Conservation (phyloP, 75 land plant genomes). For the Picea sitchensis region DNA sequence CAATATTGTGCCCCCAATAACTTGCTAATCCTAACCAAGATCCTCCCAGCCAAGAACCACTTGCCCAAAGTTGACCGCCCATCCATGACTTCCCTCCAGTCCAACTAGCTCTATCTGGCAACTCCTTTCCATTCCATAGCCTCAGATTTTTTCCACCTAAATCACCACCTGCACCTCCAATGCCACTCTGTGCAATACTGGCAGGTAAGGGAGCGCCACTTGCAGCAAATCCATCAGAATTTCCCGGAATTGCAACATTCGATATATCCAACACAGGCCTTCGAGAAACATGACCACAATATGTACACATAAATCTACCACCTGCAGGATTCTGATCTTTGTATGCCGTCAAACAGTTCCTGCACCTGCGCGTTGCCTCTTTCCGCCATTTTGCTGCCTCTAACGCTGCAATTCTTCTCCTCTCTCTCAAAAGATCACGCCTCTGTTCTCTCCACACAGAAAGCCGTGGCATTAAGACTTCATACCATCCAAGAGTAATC, state of each 20-base stretch:
- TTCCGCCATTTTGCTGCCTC: conserved; percentile 85
- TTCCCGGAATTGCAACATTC: conserved; percentile 14
- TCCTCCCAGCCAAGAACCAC: conserved; percentile 26
- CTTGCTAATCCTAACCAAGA: conserved; percentile 25
- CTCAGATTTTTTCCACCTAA: conserved; percentile 38
- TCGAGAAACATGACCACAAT: conserved; percentile 88
- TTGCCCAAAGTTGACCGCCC: conserved; percentile 14
- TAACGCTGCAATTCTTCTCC: conserved; percentile 58
- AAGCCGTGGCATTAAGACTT: conserved; percentile 78
- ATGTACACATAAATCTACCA: conserved; percentile 86
- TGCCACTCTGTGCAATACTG: not conserved
- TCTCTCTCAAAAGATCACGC: conserved; percentile 65
- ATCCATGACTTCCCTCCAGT: conserved; percentile 42
- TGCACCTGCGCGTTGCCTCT: conserved; percentile 71
- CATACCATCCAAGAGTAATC: conserved; percentile 80
- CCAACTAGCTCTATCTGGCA: conserved; percentile 44
- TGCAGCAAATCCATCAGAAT: conserved; percentile 6
- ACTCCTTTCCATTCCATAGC: conserved; percentile 39
- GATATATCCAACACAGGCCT: conserved; percentile 86
- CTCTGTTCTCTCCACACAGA: conserved; percentile 77
- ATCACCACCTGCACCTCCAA: conserved; percentile 28
- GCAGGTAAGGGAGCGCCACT: not conserved
- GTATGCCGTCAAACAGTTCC: conserved; percentile 86
- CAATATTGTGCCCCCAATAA: conserved; percentile 21
- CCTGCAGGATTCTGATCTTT: conserved; percentile 87